phyloP scores from a whole-genome alignment of 176 grass and related monocot species.

The Chrysopogon serrulatus region DNA sequence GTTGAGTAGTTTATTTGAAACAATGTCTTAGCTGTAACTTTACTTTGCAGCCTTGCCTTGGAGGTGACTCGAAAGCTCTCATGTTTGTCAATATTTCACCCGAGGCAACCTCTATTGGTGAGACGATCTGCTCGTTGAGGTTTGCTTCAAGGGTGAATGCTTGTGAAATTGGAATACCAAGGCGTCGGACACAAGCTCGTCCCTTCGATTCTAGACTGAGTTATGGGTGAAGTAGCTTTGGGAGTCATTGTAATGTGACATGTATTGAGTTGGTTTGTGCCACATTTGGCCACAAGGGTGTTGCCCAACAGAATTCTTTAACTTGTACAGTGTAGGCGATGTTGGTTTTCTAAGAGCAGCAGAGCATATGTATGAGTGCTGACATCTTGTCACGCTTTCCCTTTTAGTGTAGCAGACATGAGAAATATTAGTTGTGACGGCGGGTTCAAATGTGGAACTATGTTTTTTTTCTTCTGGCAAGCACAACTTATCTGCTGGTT shows the following conservation, averaged over 20 bases:
- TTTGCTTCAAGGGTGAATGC: constrained; percentile 92
- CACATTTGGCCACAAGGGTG: constrained; percentile 7
- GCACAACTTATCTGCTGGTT: background rate
- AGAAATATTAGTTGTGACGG: constrained; percentile 27
- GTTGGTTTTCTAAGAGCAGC: constrained; percentile 13
- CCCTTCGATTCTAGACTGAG: constrained; percentile 37
- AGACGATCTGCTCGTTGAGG: constrained; percentile 74
- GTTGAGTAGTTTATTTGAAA: background rate
- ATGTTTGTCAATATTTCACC: constrained; percentile 97
- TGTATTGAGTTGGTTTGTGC: background rate
- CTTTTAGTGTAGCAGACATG: constrained; percentile 22
- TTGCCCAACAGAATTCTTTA: constrained; percentile 22
- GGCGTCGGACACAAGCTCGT: constrained; percentile 59
- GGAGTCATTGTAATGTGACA: background rate
- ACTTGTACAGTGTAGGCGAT: constrained; percentile 45
- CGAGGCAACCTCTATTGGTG: constrained; percentile 54
- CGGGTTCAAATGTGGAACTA: background rate
- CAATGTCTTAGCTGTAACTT: background rate
- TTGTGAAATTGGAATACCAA: constrained; percentile 78
- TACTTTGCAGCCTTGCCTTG: constrained; percentile 77
- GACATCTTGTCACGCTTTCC: background rate
- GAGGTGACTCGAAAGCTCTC: constrained; percentile 86
- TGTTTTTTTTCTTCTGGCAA: background rate
- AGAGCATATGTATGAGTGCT: constrained; percentile 4
- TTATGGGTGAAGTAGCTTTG: constrained; percentile 26